Conservation (phyloP, 345 rosid species). For the Sisymbrium altissimum region DNA sequence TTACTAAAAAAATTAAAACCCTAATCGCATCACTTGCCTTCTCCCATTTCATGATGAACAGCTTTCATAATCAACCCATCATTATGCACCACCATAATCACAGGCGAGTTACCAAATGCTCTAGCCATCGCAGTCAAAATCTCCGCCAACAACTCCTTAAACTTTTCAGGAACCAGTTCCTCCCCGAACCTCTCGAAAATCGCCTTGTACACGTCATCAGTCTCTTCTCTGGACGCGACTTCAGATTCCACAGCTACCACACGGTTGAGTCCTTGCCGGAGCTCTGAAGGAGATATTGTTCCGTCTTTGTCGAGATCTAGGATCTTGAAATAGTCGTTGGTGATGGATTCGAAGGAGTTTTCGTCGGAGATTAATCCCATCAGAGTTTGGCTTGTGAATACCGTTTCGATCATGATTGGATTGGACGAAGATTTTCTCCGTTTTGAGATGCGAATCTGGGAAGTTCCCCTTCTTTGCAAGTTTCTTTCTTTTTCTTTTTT, state of each 20-base stretch:
- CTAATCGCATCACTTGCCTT: background rate
- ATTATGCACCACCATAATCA: constrained; percentile 39
- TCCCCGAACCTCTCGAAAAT: constrained; percentile 49
- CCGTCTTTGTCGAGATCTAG: constrained; percentile 45
- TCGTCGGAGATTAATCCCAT: constrained; percentile 36
- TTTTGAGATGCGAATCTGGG: constrained; percentile 3
- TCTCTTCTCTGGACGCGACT: constrained; percentile 15
- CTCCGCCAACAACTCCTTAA: constrained; percentile 40
- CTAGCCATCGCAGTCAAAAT: constrained; percentile 52
- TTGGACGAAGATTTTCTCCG: background rate
- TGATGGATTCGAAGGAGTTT: constrained; percentile 32
- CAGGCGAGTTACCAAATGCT: constrained; percentile 45
- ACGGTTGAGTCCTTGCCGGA: constrained; percentile 33
- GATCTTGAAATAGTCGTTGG: constrained; percentile 33
- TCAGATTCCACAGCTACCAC: constrained; percentile 37
- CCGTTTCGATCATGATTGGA: constrained; percentile 35
- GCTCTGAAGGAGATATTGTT: constrained; percentile 30
- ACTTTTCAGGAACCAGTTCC: constrained; percentile 25
- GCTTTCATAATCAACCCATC: constrained; percentile 55
- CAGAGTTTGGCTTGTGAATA: constrained; percentile 42
- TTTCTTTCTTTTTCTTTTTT: background rate
- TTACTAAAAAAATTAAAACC: background rate
- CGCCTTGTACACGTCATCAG: constrained; percentile 20
- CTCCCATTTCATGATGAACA: constrained; percentile 39
- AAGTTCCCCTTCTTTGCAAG: background rate